Conservation (phyloP, 495 filamentous ascomycete species). For the Daldinia concentrica region DNA sequence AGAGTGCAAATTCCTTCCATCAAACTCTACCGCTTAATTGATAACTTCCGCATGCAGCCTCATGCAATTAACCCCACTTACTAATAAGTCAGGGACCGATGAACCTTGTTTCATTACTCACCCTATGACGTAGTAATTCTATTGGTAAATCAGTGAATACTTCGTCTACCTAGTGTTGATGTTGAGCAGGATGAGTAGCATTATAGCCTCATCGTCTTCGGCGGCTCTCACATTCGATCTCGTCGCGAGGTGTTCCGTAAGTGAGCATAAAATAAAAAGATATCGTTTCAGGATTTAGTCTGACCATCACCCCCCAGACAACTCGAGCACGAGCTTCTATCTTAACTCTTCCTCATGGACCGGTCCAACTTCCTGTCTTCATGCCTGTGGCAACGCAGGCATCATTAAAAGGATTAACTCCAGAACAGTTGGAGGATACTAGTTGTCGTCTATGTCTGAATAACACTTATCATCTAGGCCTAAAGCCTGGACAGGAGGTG, state of each 20-base stretch:
- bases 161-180: slow-evolving; percentile 32
- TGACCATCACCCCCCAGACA: slow-evolving; percentile 63
- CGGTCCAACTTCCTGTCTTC: slow-evolving; percentile 89
- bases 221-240: slow-evolving; percentile 82
- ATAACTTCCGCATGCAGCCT: slow-evolving; percentile 27
- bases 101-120: slow-evolving; percentile 18
- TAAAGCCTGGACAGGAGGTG: slow-evolving; percentile 91
- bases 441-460: slow-evolving; percentile 93
- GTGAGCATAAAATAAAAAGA: slow-evolving; percentile 34
- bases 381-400: slow-evolving; percentile 99
- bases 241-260: slow-evolving; percentile 82
- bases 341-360: slow-evolving; percentile 89
- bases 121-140: slow-evolving; percentile 33
- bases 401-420: slow-evolving; percentile 92
- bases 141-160: slow-evolving; percentile 10
- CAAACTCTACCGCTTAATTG: slow-evolving; percentile 18
- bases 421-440: slow-evolving; percentile 86
- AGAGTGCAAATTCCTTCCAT: slow-evolving; percentile 9
- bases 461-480: slow-evolving; percentile 95
- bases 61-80: slow-evolving; percentile 35
- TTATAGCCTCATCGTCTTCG: slow-evolving; percentile 54
- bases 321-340: slow-evolving; percentile 95
- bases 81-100: slow-evolving; percentile 11
- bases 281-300: not conserved
- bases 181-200: slow-evolving; percentile 57